Base-by-base conservation (phyloP, 2,329 filamentous ascomycete genomes). In the Aureobasidium sp. region DNA sequence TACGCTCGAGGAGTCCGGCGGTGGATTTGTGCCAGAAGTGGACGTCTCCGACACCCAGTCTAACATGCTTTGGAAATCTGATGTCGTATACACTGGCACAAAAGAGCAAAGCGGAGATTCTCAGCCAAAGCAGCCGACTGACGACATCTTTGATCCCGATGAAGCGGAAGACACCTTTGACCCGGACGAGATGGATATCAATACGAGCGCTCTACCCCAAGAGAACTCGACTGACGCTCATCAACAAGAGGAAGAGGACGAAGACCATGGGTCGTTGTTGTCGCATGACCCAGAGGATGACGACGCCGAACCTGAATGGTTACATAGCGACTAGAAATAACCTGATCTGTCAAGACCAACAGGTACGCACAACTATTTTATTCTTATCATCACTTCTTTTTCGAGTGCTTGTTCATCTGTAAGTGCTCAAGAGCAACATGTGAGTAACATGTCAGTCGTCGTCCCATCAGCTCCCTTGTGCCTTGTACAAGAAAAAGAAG, bases 221-320 rank as follows among this genome's bases (percentile, higher is more conserved):
- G 48, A 34, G 11, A 14, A 40, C 37, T 32, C 21, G 7, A 41
- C 30, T 6, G 22, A 27, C 14, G 37, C 14, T 4, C 48, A 41
- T 11, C 14, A 17, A 27, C 30, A 51, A 19, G 54, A 42, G 7
- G 38, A 42, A 37, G 57, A 53, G 4, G 6, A 63, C 62, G 3
- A 59, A 61, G 75, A 79, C 32, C 64, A 68, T 35, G 74, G 72
- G 0, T 81, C 78, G 4, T 62, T 83, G 41, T 66, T 79, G 6
- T 79, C 80, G 1, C 77, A 84, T 59, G 81, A 84, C 60, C 80
- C 81, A 0, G 81, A 84, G 27, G 81, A 84, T 59, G 79, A 83
- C 45, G 80, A 84, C 62, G 79, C 79, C 2, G 80, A 84, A 57
- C 81, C 81, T 3, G 80, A 84, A 38, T 84, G 81, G 81, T 64